phyloP scores from a whole-genome alignment of 2,329 filamentous ascomycete genomes.

The Cladosporium cucumerinum region DNA sequence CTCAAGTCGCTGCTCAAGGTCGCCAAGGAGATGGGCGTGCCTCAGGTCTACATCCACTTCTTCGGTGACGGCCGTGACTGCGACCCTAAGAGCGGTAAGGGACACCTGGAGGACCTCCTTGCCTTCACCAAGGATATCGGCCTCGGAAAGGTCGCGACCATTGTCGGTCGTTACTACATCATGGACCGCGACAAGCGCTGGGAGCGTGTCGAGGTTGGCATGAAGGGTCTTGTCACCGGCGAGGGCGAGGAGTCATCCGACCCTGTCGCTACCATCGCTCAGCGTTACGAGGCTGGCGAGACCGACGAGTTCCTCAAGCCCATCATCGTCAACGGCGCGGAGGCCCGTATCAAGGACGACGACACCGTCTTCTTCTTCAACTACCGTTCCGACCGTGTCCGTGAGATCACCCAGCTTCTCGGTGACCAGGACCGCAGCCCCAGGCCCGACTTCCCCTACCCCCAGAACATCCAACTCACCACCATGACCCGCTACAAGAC shows the following conservation, averaged over 20 bases:
- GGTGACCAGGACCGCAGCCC: slow-evolving; percentile 90
- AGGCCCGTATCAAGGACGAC: slow-evolving; percentile 81
- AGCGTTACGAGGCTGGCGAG: slow-evolving; percentile 81
- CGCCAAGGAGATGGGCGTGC: slow-evolving; percentile 82
- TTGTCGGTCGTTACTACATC: slow-evolving; percentile 94
- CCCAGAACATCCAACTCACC: slow-evolving; percentile 79
- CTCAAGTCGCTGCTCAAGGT: slow-evolving; percentile 82
- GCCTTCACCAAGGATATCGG: slow-evolving; percentile 80
- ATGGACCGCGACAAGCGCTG: slow-evolving; percentile 99
- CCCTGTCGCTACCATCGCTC: slow-evolving; percentile 80
- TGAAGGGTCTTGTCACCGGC: slow-evolving; percentile 81
- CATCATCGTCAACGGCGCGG: slow-evolving; percentile 87
- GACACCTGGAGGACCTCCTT: slow-evolving; percentile 83
- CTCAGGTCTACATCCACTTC: slow-evolving; percentile 97
- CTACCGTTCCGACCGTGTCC: slow-evolving; percentile 96
- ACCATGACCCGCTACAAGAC: slow-evolving; percentile 99
- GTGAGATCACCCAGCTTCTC: slow-evolving; percentile 91
- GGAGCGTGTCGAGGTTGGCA: slow-evolving; percentile 86
- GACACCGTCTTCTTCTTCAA: slow-evolving; percentile 99
- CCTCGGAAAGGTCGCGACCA: slow-evolving; percentile 80
- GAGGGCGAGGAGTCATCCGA: slow-evolving; percentile 85
- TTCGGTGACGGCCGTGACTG: slow-evolving; percentile 97
- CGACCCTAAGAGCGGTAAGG: slow-evolving; percentile 88
- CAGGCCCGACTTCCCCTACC: slow-evolving; percentile 86
- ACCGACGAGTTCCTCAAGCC: slow-evolving; percentile 98